phyloP scores from a whole-genome alignment of 2,329 filamentous ascomycete genomes.

The Colletotrichum sansevieriae region DNA sequence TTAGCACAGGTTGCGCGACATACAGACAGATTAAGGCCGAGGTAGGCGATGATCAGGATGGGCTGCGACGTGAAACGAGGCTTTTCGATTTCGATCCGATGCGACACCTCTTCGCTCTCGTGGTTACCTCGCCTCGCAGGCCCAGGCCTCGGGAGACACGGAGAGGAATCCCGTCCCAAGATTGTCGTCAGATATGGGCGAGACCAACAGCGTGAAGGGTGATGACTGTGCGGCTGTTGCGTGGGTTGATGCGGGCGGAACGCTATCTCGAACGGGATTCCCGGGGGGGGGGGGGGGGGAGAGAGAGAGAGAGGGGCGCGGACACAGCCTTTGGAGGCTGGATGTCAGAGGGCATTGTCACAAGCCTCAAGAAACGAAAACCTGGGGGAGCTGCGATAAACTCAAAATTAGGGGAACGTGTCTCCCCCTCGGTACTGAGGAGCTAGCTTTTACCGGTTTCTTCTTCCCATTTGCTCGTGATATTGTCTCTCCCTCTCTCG shows the following conservation, averaged over 20 bases:
- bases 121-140: constrained; percentile 5
- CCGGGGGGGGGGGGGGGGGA: constrained; percentile 21
- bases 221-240: constrained; percentile 32
- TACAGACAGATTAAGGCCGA: background rate
- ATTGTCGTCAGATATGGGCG: constrained; percentile 26
- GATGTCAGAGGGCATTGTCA: constrained; percentile 21
- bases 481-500: background rate
- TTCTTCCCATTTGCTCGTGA: constrained; percentile 35
- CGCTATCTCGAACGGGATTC: constrained; percentile 39
- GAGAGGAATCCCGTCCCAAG: constrained; percentile 27
- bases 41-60: constrained; percentile 7
- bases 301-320: background rate
- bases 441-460: background rate
- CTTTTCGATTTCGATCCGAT: constrained; percentile 21
- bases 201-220: constrained; percentile 24
- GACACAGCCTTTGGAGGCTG: background rate
- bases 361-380: constrained; percentile 27
- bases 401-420: constrained; percentile 25
- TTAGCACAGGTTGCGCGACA: too few relatives aligned
- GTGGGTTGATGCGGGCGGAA: constrained; percentile 36
- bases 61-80: constrained; percentile 12
- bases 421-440: background rate
- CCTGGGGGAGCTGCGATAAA: constrained; percentile 23
- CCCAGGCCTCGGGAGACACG: constrained; percentile 8
- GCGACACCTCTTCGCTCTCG: constrained; percentile 3